Evolutionary conservation across 2,329 filamentous ascomycete genomes (phyloP).

Genomic region (Paracamarosporium sp.): DNA sequence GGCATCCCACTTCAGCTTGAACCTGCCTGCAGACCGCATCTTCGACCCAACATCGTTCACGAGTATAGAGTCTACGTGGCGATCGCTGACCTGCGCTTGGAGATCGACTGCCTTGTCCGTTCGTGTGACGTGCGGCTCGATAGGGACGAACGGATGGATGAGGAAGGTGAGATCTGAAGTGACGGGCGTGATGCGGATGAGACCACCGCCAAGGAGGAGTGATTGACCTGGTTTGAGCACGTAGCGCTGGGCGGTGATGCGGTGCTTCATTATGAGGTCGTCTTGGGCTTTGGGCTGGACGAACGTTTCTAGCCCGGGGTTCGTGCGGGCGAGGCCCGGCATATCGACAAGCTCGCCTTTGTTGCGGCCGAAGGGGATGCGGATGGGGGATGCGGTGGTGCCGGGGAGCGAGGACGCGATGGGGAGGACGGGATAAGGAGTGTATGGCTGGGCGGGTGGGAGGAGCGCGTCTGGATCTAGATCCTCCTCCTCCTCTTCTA

Average conservation of each 20-base stretch:
- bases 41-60: constrained; percentile 44
- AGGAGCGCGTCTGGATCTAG: constrained; percentile 61
- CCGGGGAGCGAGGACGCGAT: constrained; percentile 86
- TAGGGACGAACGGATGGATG: constrained; percentile 84
- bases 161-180: constrained; percentile 71
- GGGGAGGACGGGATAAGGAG: constrained; percentile 82
- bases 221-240: constrained; percentile 79
- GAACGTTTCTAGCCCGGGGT: constrained; percentile 67
- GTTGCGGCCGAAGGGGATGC: constrained; percentile 85
- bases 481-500: constrained; percentile 30
- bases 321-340: constrained; percentile 79
- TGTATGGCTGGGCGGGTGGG: constrained; percentile 76
- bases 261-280: constrained; percentile 78
- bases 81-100: constrained; percentile 62
- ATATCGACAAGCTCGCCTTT: constrained; percentile 93
- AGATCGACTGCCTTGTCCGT: constrained; percentile 81
- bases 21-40: constrained; percentile 69
- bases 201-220: constrained; percentile 77
- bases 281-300: constrained; percentile 71
- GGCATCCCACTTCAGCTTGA: constrained; percentile 80
- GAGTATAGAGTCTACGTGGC: constrained; percentile 68
- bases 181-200: constrained; percentile 85
- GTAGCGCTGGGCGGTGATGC: constrained; percentile 75
- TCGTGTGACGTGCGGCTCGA: constrained; percentile 76
- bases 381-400: constrained; percentile 93